These are phyloP conservation scores for Aspergillus indologenus DNA, from an alignment of 495 filamentous ascomycete species.

Conservation along the genomic window DNA sequence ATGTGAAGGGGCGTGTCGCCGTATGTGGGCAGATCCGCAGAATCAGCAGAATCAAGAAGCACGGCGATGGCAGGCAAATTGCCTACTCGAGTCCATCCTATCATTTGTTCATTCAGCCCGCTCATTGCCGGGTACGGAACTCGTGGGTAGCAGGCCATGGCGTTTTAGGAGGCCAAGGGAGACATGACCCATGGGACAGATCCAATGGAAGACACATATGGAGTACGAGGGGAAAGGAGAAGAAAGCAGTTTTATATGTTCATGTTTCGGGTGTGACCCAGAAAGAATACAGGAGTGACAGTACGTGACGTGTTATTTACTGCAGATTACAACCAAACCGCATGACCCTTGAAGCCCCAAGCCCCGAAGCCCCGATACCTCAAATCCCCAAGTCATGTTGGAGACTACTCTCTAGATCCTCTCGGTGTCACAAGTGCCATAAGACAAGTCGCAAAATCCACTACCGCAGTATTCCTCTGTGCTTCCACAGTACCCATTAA, in stretches of 20 bases:
- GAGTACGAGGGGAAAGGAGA: background rate
- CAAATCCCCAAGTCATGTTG: too few relatives aligned
- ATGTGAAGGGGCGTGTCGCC: background rate
- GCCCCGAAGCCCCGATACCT: too few relatives aligned
- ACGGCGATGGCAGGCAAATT: background rate
- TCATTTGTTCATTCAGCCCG: background rate
- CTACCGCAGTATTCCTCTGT: too few relatives aligned
- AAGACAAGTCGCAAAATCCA: too few relatives aligned
- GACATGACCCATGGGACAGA: background rate
- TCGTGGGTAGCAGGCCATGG: background rate
- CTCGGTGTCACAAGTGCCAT: too few relatives aligned
- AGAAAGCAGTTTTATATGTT: background rate
- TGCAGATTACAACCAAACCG: too few relatives aligned
- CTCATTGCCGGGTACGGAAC: background rate
- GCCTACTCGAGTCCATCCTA: background rate
- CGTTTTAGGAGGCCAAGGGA: background rate
- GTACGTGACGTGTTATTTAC: too few relatives aligned
- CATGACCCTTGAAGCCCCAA: too few relatives aligned
- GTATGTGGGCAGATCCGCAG: background rate
- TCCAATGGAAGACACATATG: background rate
- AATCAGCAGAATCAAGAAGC: background rate
- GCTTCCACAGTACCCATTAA: too few relatives aligned
- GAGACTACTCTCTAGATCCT: too few relatives aligned
- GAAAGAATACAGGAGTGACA: too few relatives aligned
- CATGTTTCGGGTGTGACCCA: too few relatives aligned